Percentiles rank a stretch among this genome's conserved stretches.
phyloP scores from a whole-genome alignment of 2,329 filamentous ascomycete species.

The Colletotrichum camelliae region DNA sequence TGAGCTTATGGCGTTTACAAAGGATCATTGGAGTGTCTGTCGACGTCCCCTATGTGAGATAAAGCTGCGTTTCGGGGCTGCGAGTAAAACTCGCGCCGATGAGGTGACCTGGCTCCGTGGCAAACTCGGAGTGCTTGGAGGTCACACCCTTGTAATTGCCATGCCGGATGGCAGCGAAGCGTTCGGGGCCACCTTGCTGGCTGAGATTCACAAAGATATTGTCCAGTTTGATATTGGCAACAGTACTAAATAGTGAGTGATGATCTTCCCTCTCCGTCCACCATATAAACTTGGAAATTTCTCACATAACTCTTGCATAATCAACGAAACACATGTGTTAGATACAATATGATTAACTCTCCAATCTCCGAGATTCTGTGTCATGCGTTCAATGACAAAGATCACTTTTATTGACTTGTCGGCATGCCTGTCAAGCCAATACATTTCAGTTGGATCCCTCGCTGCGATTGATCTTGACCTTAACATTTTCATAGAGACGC shows the following conservation, averaged over 20 bases:
- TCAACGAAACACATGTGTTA: background rate
- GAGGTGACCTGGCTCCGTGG: background rate
- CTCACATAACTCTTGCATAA: background rate
- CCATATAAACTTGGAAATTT: background rate
- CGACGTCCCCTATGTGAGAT: background rate
- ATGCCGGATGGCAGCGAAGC: background rate
- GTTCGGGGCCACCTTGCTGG: background rate
- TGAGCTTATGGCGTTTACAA: background rate
- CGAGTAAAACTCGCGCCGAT: conserved; percentile 28
- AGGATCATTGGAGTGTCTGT: background rate
- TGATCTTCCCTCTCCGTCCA: background rate
- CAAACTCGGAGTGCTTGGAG: background rate
- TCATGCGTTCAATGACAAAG: background rate
- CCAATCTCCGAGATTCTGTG: background rate
- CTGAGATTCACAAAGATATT: background rate
- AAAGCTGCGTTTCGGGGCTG: conserved; percentile 21
- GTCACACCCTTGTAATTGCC: background rate
- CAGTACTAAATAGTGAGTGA: background rate
- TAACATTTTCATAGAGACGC: background rate
- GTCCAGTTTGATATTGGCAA: background rate
- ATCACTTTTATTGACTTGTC: background rate
- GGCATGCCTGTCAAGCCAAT: background rate
- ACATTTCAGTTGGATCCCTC: background rate
- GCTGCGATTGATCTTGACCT: background rate
- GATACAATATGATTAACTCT: background rate